Conservation (phyloP, 108 stramenopile genomes). For the Nannochloropsis gaditana region DNA sequence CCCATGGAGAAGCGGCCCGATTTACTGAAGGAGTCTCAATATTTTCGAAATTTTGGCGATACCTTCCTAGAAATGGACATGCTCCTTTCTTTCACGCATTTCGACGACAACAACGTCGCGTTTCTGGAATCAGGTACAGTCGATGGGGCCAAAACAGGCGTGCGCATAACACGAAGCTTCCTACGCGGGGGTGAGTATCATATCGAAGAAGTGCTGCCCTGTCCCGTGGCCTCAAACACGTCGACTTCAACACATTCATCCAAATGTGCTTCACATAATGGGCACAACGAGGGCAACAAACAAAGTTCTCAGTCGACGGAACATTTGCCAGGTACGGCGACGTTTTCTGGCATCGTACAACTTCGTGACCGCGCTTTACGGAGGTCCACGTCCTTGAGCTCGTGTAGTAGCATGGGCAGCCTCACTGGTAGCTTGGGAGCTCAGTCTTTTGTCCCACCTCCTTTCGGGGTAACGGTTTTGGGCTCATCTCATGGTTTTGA, state of each 20-base stretch:
- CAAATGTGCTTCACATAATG: too few relatives aligned
- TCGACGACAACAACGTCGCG: conserved; percentile 55
- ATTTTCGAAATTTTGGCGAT: conserved; percentile 76
- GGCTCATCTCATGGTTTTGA: conserved; percentile 92
- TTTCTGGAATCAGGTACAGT: conserved; percentile 5
- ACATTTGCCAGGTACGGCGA: background rate
- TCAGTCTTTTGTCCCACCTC: conserved; percentile 71
- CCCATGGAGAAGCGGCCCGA: conserved; percentile 71
- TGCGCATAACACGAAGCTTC: background rate
- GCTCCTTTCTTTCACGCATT: conserved; percentile 70
- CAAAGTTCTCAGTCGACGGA: background rate
- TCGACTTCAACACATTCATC: background rate
- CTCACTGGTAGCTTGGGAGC: background rate
- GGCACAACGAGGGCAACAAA: background rate
- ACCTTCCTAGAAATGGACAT: conserved; percentile 68
- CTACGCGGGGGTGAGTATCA: background rate
- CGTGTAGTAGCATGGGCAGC: background rate
- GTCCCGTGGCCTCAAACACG: background rate
- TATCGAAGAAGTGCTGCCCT: background rate
- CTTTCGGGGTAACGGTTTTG: conserved; percentile 83
- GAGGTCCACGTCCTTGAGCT: background rate
- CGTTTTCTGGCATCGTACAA: background rate
- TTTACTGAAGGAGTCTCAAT: conserved; percentile 72
- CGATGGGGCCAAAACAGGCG: background rate
- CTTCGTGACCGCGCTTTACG: background rate